Percentiles rank a stretch among this genome's conserved stretches.
Evolutionary conservation across 2,329 filamentous ascomycete species (phyloP).

Genomic region (Ophiostoma sp.): DNA sequence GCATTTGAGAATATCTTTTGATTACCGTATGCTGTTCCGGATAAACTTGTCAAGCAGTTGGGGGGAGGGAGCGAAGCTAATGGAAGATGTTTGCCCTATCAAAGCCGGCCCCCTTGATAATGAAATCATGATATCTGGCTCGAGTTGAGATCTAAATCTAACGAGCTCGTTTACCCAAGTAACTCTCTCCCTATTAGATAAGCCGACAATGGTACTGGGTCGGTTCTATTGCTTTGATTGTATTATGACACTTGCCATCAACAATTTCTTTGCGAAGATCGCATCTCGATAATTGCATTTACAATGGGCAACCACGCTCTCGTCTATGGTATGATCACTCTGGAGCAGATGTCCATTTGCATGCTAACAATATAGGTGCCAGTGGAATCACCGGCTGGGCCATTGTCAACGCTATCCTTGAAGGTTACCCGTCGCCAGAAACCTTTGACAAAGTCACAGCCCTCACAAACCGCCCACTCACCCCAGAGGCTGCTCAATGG

Average conservation of each 20-base stretch:
- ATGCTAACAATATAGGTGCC: slow-evolving; percentile 28
- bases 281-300: neutral
- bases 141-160: neutral
- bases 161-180: neutral
- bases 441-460: slow-evolving; percentile 43
- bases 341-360: neutral
- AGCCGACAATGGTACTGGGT: neutral
- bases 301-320: neutral
- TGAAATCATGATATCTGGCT: neutral
- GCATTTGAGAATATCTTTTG: neutral
- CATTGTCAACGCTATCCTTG: slow-evolving; percentile 44
- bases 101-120: neutral
- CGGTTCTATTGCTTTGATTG: neutral
- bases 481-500: slow-evolving; percentile 31
- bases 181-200: neutral
- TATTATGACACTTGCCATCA: neutral
- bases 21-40: neutral
- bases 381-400: slow-evolving; percentile 48
- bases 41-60: neutral
- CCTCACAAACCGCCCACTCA: slow-evolving; percentile 43
- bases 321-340: neutral
- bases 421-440: slow-evolving; percentile 42
- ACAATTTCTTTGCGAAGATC: neutral
- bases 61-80: neutral
- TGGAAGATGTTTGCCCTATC: slow-evolving; percentile 6